Evolutionary conservation across 2,329 filamentous ascomycete species (phyloP).

Genomic region (Xenosphaeropsis pyriputrescens): DNA sequence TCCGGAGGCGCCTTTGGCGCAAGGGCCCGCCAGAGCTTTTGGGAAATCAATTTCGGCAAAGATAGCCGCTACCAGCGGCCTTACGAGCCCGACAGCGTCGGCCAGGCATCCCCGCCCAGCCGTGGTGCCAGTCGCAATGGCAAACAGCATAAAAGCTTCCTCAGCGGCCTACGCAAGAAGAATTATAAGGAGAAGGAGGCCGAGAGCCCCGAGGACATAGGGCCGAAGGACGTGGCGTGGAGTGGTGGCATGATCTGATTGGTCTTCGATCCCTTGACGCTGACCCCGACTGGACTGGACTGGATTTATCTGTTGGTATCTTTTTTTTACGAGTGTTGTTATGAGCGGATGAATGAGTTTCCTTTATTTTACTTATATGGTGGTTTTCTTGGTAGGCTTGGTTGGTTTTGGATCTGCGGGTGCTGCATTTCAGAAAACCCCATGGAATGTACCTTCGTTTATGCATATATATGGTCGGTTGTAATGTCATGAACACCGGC

Average conservation of each 20-base stretch:
- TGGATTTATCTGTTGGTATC: too few species aligned
- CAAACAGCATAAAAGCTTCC: slow-evolving; percentile 13
- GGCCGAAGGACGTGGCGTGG: not conserved
- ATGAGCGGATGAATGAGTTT: too few species aligned
- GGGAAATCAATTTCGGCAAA: slow-evolving; percentile 17
- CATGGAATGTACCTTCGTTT: too few species aligned
- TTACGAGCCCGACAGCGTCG: slow-evolving; percentile 3
- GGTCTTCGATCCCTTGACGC: too few species aligned
- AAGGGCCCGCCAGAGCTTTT: slow-evolving; percentile 13
- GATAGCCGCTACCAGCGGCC: slow-evolving; percentile 11
- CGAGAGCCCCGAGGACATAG: not conserved
- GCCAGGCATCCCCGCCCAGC: slow-evolving; percentile 8
- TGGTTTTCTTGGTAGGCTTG: too few species aligned
- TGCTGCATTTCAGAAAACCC: too few species aligned
- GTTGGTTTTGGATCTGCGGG: too few species aligned
- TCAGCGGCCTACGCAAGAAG: slow-evolving; percentile 12
- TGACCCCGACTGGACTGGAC: too few species aligned
- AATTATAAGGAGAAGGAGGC: slow-evolving; percentile 5
- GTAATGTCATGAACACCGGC: too few species aligned
- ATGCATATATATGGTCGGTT: too few species aligned
- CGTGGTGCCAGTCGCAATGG: slow-evolving; percentile 13
- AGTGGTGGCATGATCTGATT: not conserved
- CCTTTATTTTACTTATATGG: too few species aligned
- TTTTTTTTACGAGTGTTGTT: too few species aligned
- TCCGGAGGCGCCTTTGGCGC: not conserved